Evolutionary conservation across 345 rosid genomes (phyloP), one percentile per base, ranked within the genome.

Genomic region (Salix arbutifolia): DNA sequence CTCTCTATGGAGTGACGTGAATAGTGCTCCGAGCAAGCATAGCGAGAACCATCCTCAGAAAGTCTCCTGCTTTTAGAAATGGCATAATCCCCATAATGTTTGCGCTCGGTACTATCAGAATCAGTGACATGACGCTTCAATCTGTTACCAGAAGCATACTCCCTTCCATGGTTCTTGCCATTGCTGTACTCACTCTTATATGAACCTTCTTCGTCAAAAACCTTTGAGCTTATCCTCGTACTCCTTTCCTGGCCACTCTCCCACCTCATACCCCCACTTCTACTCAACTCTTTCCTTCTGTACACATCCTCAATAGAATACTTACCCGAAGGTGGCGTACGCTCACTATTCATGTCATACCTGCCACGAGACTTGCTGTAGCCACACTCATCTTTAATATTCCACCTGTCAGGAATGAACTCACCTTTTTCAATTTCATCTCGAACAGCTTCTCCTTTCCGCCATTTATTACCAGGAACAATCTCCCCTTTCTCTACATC

Each of bases 401-500:
- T 94, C 97, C 98, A 92, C 82, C 97, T 90, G 58, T 92, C 94
- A 18, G 97, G 97, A 79, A 92, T 83, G 85, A 90, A 89, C 82
- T 96, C 98, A 6, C 96, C 97, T 81, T 89, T 94, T 84, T 96
- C 98, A 28, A 90, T 62, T 69, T 92, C 98, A 50, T 94, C 97
- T 81, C 85, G 80, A 69, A 38, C 23, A 23, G 46, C 65, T 18
- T 82, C 81, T 71, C 84, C 78, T 65, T 74, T 77, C 25, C 76
- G 69, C 81, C 71, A 77, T 65, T 69, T 74, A 33, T 75, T 64
- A 60, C 46, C 69, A 38, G 46, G 8, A 77, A 70, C 62, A 28
- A n/a, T 52, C 53, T 81, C 76, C 23, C 69, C 81, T 69, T 77
- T 90, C 9, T 82, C 75, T 70, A 65, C 31, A 44, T 94, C 94